Percentiles rank a stretch among this genome's conserved stretches.
These are phyloP conservation scores for Kodamaea ohmeri DNA, from an alignment of 1,139 yeast genomes.

Conservation along the genomic window DNA sequence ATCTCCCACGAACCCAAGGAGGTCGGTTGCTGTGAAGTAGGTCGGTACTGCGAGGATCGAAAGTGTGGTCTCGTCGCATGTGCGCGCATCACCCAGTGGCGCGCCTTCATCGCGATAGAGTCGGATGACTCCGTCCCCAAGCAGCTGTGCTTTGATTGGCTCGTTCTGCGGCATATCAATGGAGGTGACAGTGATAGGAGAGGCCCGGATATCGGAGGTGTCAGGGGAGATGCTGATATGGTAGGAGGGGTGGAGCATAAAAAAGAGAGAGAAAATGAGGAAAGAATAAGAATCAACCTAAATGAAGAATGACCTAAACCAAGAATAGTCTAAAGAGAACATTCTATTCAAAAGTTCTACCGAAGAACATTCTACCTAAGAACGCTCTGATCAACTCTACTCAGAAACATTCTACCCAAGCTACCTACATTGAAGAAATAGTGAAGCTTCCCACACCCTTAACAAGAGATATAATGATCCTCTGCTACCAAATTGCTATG, in stretches of 20 bases:
- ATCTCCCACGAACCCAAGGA: slow-evolving; percentile 76
- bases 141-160: slow-evolving; percentile 54
- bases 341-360: too few species aligned
- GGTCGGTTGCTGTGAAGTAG: slow-evolving; percentile 81
- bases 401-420: too few species aligned
- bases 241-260: slow-evolving; percentile 22
- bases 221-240: slow-evolving; percentile 34
- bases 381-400: too few species aligned
- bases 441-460: too few species aligned
- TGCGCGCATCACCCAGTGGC: slow-evolving; percentile 11
- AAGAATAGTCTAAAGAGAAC: too few species aligned
- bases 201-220: slow-evolving; percentile 32
- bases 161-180: slow-evolving; percentile 30
- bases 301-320: background rate
- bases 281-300: background rate
- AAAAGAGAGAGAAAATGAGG: background rate
- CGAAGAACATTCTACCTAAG: too few species aligned
- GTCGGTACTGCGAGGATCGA: slow-evolving; percentile 85
- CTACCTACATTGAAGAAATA: too few species aligned
- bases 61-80: slow-evolving; percentile 53
- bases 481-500: too few species aligned
- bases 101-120: slow-evolving; percentile 55
- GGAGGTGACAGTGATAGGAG: slow-evolving; percentile 30
- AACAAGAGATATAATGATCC: too few species aligned
- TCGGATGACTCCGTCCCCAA: slow-evolving; percentile 73